Evolutionary conservation across 2,329 filamentous ascomycete genomes (phyloP).

Genomic region (Meredithiella fracta): DNA sequence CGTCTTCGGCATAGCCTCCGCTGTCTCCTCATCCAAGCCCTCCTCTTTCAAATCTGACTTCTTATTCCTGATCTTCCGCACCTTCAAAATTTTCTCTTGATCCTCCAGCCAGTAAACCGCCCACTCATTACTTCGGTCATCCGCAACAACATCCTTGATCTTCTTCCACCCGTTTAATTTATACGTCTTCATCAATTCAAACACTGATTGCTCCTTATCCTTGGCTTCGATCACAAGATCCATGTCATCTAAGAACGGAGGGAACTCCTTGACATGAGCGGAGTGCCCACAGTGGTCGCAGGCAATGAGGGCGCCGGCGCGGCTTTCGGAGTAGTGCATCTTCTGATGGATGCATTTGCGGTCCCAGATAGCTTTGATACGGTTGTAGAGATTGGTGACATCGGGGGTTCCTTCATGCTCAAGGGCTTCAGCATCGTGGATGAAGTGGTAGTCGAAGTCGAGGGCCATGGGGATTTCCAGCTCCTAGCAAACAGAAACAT

Average conservation of each 20-base stretch:
- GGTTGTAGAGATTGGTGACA: slow-evolving; percentile 55
- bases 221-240: slow-evolving; percentile 99
- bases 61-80: slow-evolving; percentile 52
- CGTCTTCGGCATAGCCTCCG: neutral
- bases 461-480: slow-evolving; percentile 86
- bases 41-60: slow-evolving; percentile 21
- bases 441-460: slow-evolving; percentile 87
- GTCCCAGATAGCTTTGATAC: slow-evolving; percentile 71
- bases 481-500: slow-evolving; percentile 98
- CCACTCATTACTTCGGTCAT: slow-evolving; percentile 22
- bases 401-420: slow-evolving; percentile 78
- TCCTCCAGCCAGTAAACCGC: slow-evolving; percentile 52
- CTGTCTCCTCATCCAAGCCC: slow-evolving; percentile 18
- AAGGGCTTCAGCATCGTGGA: slow-evolving; percentile 62
- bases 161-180: slow-evolving; percentile 63
- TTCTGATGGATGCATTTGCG: slow-evolving; percentile 77
- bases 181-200: slow-evolving; percentile 80
- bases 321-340: slow-evolving; percentile 89
- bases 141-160: slow-evolving; percentile 62
- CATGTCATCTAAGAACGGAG: slow-evolving; percentile 68
- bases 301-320: slow-evolving; percentile 29
- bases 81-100: slow-evolving; percentile 79
- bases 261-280: slow-evolving; percentile 59
- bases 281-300: slow-evolving; percentile 74
- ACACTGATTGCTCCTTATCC: slow-evolving; percentile 92